A percentile compares a stretch with the other conserved stretches of the same genome.
Evolutionary conservation across 768 basidiomycete species (phyloP).

Genomic region (Ramaria rubella): DNA sequence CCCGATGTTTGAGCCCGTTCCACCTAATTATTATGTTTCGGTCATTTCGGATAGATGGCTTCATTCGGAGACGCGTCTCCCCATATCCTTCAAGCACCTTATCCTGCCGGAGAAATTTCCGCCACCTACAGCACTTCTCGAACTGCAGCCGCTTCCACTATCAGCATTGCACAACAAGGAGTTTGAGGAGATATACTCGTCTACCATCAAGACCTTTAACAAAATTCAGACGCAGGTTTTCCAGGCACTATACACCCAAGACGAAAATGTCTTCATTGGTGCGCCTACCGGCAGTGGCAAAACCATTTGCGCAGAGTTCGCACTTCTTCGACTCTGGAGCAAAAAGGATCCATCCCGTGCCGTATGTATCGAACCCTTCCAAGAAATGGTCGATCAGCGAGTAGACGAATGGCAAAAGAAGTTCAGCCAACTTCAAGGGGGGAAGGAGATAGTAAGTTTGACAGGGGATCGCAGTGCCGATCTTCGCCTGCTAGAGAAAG

Average conservation of each 20-base stretch:
- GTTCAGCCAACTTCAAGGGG: conserved; percentile 76
- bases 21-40: conserved; percentile 97
- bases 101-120: conserved; percentile 98
- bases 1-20: conserved; percentile 94
- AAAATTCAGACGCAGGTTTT: conserved; percentile 99
- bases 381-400: conserved; percentile 93
- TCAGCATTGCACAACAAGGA: conserved; percentile 91
- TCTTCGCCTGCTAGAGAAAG: conserved; percentile 80
- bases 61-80: conserved; percentile 88
- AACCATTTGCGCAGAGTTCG: conserved; percentile 96
- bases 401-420: conserved; percentile 86
- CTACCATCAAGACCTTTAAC: conserved; percentile 82
- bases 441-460: conserved; percentile 88
- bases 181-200: conserved; percentile 81
- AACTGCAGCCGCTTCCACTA: conserved; percentile 84
- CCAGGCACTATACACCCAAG: conserved; percentile 93
- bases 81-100: conserved; percentile 96
- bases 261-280: conserved; percentile 95
- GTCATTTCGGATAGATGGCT: conserved; percentile 94
- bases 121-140: conserved; percentile 83
- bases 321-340: conserved; percentile 90
- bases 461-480: conserved; percentile 95
- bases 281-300: conserved; percentile 97
- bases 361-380: conserved; percentile 94
- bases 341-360: conserved; percentile 75